Evolutionary conservation across 768 basidiomycete species (phyloP).

Genomic region (Tulasnella sp.): DNA sequence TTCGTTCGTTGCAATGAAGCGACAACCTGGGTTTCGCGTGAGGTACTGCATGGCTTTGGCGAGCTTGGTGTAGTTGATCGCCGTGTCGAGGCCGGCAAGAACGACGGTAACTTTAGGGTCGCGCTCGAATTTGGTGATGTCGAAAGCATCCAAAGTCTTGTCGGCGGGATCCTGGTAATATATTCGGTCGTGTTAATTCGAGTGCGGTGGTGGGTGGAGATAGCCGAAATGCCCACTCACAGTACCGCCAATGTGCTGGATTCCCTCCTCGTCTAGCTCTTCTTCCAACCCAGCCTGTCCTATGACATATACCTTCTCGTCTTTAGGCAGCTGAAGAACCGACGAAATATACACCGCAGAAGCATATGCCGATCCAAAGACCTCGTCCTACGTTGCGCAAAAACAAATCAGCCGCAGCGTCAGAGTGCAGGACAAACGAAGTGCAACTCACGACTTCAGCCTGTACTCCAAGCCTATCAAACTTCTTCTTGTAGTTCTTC

Average conservation of each 20-base stretch:
- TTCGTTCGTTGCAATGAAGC: conserved; percentile 86
- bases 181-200: too few species aligned
- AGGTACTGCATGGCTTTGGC: conserved; percentile 91
- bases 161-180: conserved; percentile 72
- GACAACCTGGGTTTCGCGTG: conserved; percentile 68
- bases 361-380: conserved; percentile 92
- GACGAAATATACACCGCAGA: conserved; percentile 81
- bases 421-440: neutral
- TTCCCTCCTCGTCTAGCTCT: conserved; percentile 83
- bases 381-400: conserved; percentile 66
- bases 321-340: conserved; percentile 80
- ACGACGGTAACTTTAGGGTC: conserved; percentile 87
- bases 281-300: conserved; percentile 90
- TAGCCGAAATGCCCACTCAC: conserved; percentile 45
- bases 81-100: conserved; percentile 82
- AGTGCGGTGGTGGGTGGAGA: neutral
- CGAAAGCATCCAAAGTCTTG: conserved; percentile 65
- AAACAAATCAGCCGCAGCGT: neutral
- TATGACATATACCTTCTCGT: conserved; percentile 94
- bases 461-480: conserved; percentile 83
- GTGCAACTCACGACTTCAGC: conserved; percentile 70
- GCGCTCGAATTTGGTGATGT: conserved; percentile 55
- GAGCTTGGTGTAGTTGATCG: conserved; percentile 89
- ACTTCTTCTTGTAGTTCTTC: conserved; percentile 80
- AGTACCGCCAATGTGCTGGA: conserved; percentile 76